Evolutionary conservation across 2,329 filamentous ascomycete genomes (phyloP).

Genomic region (Colletotrichum simmondsii): DNA sequence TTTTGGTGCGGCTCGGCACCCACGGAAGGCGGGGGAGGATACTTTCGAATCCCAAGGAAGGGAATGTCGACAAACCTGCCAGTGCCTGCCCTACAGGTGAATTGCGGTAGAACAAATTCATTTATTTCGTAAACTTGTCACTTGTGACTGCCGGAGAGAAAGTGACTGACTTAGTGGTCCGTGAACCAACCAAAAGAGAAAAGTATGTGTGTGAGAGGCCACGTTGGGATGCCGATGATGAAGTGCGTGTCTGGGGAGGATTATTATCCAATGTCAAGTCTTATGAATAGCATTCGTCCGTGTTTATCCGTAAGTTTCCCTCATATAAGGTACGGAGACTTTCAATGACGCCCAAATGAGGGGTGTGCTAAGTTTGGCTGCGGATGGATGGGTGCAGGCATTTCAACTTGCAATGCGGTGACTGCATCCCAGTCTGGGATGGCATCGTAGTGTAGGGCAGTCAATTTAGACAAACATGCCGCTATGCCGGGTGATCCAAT

Average conservation of each 20-base stretch:
- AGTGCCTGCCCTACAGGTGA: background rate
- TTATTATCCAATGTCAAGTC: background rate
- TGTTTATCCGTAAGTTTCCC: constrained; percentile 3
- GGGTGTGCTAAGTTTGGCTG: background rate
- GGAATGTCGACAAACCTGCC: background rate
- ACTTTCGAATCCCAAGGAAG: no score
- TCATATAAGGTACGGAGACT: constrained; percentile 26
- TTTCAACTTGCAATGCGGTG: constrained; percentile 9
- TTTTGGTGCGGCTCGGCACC: constrained; percentile 3
- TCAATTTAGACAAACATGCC: constrained; percentile 31
- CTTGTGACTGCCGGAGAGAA: background rate
- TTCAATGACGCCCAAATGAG: background rate
- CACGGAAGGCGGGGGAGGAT: background rate
- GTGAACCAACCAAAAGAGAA: background rate
- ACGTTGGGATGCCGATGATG: no score
- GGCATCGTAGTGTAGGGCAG: constrained; percentile 24
- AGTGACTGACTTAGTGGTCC: background rate
- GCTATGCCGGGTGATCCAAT: constrained; percentile 12
- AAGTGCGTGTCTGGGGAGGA: background rate
- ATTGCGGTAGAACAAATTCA: background rate
- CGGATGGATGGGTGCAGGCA: background rate
- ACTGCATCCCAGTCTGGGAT: background rate
- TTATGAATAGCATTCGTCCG: constrained; percentile 21
- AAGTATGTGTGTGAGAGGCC: background rate
- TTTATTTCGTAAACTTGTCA: background rate